A percentile compares a stretch with the other conserved stretches of the same genome.
phyloP scores from a whole-genome alignment of 1,284 basidiomycete species.

The Sphagnurus paluster region DNA sequence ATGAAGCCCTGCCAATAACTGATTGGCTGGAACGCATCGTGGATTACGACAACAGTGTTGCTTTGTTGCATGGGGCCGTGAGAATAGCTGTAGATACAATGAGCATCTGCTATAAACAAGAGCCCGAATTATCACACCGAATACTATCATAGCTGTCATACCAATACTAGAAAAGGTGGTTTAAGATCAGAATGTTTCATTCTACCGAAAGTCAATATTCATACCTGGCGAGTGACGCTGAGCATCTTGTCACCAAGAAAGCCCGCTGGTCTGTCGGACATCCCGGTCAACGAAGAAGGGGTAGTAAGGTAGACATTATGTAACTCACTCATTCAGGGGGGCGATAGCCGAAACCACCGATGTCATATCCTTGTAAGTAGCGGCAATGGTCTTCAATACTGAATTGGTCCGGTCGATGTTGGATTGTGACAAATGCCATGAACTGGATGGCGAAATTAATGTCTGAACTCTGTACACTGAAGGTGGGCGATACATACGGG shows the following conservation, averaged over 20 bases:
- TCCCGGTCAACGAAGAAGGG: constrained; percentile 5
- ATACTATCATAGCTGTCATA: constrained; percentile 74
- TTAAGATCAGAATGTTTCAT: no score
- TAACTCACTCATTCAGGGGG: constrained; percentile 74
- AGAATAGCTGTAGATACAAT: constrained; percentile 40
- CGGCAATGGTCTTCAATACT: constrained; percentile 65
- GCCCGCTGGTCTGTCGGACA: constrained; percentile 79
- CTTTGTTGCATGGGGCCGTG: constrained; percentile 58
- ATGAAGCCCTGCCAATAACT: constrained; percentile 76
- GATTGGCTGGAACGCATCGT: constrained; percentile 83
- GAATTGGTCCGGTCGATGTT: constrained; percentile 73
- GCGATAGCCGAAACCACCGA: constrained; percentile 73
- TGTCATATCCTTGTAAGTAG: constrained; percentile 55
- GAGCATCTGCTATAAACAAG: background rate
- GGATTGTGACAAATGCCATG: constrained; percentile 69
- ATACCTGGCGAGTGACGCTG: constrained; percentile 52
- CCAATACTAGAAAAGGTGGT: constrained; percentile 68
- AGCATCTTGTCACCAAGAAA: constrained; percentile 60
- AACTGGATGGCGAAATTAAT: constrained; percentile 24
- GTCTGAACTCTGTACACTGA: constrained; percentile 1
- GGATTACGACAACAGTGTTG: constrained; percentile 69
- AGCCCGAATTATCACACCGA: constrained; percentile 42
- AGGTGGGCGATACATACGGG: constrained; percentile 40
- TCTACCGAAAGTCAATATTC: no score
- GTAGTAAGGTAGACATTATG: constrained; percentile 1